Evolutionary conservation across 805 yeast species (phyloP), one percentile per base, ranked within the genome.

Genomic region (Candida coquimbonensis): DNA sequence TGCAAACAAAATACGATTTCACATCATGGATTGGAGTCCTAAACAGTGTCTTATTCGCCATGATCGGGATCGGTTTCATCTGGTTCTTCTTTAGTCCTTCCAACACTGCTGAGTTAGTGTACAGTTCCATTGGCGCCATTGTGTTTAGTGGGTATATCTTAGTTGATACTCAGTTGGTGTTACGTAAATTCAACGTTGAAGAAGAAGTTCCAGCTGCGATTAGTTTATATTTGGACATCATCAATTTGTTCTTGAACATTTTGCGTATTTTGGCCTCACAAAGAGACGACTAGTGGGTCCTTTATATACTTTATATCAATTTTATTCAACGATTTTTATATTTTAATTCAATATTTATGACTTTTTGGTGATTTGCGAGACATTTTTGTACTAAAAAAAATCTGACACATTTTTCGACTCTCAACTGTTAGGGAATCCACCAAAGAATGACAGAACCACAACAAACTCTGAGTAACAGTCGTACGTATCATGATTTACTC

Each of bases 181-280:
- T 88, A 79, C 80, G 83, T 59, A 80, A 78, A 46, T 79, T 72
- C 54, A 83, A 81, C 56, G 81, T 88, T 38, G 96, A 88, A 54
- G 96, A 89, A 54, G 96, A 87, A 57, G 75, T 88, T n/a, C 74
- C 79, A 36, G 91, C 95, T 43, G 79, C 91, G 14, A 79, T 89
- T 59, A 68, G 78, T 53, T 72, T 89, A 50, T 88, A 89, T 62
- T 73, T 88, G 70, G 96, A 88, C 61, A 77, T 87, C 40, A 70
- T 89, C 65, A 88, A 88, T 65, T 72, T 88, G 65, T 89, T 88
- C 69, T 62, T 88, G 52, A 80, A 78, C 64, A 80, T 89, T 49
- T 73, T 88, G 60, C 72, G 95, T 50, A 74, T 87, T 36, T 66
- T 87, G 53, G 66, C 71, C 21, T 56, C 56, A 42, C 50, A 49